phyloP scores from a whole-genome alignment of 345 rosid genomes.

The Camelina sativa region DNA sequence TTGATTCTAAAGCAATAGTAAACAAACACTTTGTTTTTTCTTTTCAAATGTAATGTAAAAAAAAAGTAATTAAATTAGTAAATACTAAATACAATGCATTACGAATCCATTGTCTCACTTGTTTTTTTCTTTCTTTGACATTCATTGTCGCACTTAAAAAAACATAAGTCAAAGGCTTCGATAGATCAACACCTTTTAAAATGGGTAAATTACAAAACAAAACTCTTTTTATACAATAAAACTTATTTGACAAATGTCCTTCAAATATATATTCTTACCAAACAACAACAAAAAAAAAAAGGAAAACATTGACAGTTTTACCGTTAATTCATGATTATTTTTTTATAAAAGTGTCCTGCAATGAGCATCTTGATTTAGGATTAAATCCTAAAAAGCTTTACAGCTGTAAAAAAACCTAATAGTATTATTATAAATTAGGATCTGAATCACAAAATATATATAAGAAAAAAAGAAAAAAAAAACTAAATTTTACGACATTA shows the following conservation, averaged over 20 bases:
- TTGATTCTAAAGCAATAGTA: no score
- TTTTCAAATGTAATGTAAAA: no score
- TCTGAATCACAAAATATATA: not conserved
- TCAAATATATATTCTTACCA: not conserved
- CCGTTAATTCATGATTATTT: not conserved
- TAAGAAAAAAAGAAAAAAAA: no score
- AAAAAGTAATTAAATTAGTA: no score
- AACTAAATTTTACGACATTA: not conserved
- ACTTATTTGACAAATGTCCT: no score
- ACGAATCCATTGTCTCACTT: not conserved
- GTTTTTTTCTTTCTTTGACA: no score
- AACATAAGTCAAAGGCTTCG: not conserved
- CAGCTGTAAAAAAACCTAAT: not conserved
- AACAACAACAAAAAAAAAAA: not conserved
- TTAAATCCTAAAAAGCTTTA: not conserved
- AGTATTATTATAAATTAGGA: conserved; percentile 17
- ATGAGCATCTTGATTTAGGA: no score
- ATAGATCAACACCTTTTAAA: not conserved
- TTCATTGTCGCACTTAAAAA: not conserved
- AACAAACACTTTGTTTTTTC: no score
- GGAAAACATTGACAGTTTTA: not conserved
- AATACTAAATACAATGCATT: not conserved
- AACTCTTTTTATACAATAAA: no score
- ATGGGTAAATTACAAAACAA: not conserved
- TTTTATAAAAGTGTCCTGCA: no score